Conservation (phyloP, 441 rosid genomes). For the Aquilaria agallochum region DNA sequence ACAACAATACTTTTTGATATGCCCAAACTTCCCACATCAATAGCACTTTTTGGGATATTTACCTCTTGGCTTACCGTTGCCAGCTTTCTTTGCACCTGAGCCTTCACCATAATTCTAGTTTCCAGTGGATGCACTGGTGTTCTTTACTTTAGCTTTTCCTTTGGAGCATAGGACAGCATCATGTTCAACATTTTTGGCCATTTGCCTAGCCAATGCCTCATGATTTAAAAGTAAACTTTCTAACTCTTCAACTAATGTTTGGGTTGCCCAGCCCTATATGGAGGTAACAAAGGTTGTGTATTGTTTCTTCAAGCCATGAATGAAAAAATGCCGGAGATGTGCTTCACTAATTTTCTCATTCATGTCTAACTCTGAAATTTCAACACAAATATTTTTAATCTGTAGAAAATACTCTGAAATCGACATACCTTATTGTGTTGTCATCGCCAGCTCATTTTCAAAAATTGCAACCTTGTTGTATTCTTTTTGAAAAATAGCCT, state of each 20-base stretch:
- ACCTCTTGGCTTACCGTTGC: too few relatives aligned
- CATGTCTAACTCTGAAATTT: neutral
- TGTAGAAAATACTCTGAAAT: constrained; percentile 1
- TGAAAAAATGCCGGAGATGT: neutral
- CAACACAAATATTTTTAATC: neutral
- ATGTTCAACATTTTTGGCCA: neutral
- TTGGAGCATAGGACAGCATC: neutral
- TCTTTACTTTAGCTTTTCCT: neutral
- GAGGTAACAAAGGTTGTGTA: constrained; percentile 11
- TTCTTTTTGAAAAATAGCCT: too few relatives aligned
- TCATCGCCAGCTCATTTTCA: neutral
- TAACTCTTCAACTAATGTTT: constrained; percentile 13
- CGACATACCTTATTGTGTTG: neutral
- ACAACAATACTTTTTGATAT: constrained; percentile 4
- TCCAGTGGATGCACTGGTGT: neutral
- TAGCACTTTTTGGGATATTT: too few relatives aligned
- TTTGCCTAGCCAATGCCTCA: constrained; percentile 12
- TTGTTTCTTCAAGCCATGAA: constrained; percentile 13
- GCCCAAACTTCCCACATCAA: too few relatives aligned
- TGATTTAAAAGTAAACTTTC: constrained; percentile 6
- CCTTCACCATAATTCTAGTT: neutral
- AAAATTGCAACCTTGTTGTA: neutral
- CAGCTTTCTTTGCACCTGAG: neutral
- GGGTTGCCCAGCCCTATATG: constrained; percentile 13
- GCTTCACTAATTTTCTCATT: constrained; percentile 7